Evolutionary conservation across 306 rosid species (phyloP), one percentile per base, ranked within the genome.

Genomic region (Canavalia gladiata): DNA sequence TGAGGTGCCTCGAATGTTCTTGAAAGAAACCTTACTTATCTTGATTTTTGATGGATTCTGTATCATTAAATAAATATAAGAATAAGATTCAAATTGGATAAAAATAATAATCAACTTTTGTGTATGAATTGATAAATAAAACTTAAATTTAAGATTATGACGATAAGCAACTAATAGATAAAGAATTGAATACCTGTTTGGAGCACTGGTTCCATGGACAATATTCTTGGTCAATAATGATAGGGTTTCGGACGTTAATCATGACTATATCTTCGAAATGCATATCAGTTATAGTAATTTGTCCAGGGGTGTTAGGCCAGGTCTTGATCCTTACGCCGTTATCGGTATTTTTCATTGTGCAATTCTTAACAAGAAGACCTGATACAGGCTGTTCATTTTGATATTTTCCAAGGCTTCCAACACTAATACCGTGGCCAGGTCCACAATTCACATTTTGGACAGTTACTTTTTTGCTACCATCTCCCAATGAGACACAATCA

Each of bases 351-450:
- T 8, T 58, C 3, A 75, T 7, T 29, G 79, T 75, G 51, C 58
- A 75, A 59, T 59, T 59, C 34, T 12, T 59, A 45, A 75, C 46
- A 0, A 12, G 2, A 7, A 74, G 4, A 13, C 79, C 79, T 59
- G 12, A 9, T 1, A 75, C 47, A 4, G 42, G 30, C 2, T 12
- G n/a, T 45, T 43, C 79, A 30, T 3, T 13, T 30, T 55, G 0
- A 11, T 43, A 75, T 46, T 46, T 75, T 4, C 79, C 70, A 30
- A 75, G 79, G 47, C 70, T 75, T 71, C 79, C 79, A 75, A 75
- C 46, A 75, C 79, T 59, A 31, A 75, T 75, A 5, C 47, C 74
- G 28, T 68, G 74, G 8, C 56, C 41, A 7, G 74, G 74, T 68
- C 56, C 74, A 68, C 56, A 68, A 8, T 4, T 10, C 55, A 68